phyloP scores from a whole-genome alignment of 768 basidiomycete species.

The Tylopilus sp. region DNA sequence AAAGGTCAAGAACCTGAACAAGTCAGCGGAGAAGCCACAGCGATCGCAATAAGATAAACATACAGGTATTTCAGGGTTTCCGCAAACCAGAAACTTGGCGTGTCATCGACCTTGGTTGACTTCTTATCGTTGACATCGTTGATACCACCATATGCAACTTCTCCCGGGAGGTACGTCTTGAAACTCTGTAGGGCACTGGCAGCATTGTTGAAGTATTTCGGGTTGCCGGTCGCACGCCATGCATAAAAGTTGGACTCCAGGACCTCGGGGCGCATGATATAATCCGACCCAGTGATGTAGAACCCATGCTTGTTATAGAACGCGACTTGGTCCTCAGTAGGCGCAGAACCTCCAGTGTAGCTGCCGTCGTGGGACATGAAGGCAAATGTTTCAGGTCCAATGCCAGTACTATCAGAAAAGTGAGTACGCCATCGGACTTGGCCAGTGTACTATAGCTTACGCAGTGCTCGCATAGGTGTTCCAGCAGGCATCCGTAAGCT shows the following conservation, averaged over 20 bases:
- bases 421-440: too few relatives aligned
- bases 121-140: slow-evolving; percentile 49
- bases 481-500: slow-evolving; percentile 72
- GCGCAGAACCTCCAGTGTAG: too few relatives aligned
- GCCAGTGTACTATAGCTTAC: slow-evolving; percentile 42
- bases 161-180: slow-evolving; percentile 45
- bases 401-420: slow-evolving; percentile 54
- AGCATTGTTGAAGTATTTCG: slow-evolving; percentile 65
- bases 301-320: slow-evolving; percentile 59
- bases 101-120: slow-evolving; percentile 52
- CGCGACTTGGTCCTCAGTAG: slow-evolving; percentile 45
- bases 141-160: slow-evolving; percentile 55
- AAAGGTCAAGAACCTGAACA: slow-evolving; percentile 62
- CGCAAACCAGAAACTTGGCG: slow-evolving; percentile 66
- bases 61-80: slow-evolving; percentile 78
- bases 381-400: slow-evolving; percentile 71
- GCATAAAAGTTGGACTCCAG: slow-evolving; percentile 84
- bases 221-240: slow-evolving; percentile 66
- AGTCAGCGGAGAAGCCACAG: neutral
- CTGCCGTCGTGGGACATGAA: slow-evolving; percentile 60
- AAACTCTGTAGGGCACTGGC: slow-evolving; percentile 56
- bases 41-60: slow-evolving; percentile 8
- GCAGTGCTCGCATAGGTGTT: slow-evolving; percentile 73
- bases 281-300: slow-evolving; percentile 52
- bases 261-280: slow-evolving; percentile 72